Conservation (phyloP, 176 grass and related monocot genomes). For the Aegilops speltoides region DNA sequence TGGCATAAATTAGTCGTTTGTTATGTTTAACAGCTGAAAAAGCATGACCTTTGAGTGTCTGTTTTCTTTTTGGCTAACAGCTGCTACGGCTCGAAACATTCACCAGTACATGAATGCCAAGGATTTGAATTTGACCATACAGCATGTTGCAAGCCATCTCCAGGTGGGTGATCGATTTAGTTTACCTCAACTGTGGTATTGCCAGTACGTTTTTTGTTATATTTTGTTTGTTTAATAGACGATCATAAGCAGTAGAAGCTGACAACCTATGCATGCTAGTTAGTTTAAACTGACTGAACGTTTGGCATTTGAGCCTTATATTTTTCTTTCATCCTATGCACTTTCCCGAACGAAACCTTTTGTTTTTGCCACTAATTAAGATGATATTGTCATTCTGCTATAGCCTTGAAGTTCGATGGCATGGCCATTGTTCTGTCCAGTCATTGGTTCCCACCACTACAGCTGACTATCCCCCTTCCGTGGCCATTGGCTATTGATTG, state of each 20-base stretch:
- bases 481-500: neutral
- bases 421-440: neutral
- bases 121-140: constrained; percentile 4
- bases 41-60: constrained; percentile 11
- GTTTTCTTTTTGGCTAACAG: constrained; percentile 6
- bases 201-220: neutral
- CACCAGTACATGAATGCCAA: constrained; percentile 20
- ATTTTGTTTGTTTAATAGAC: neutral
- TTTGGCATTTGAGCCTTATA: neutral
- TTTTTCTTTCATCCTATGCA: constrained; percentile 11
- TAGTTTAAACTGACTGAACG: neutral
- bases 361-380: neutral
- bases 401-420: neutral
- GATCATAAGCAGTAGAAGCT: constrained; percentile 7
- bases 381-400: neutral
- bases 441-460: neutral
- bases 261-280: constrained; percentile 3
- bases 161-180: constrained; percentile 18
- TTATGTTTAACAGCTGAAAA: constrained; percentile 32
- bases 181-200: neutral
- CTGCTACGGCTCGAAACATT: neutral
- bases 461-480: neutral
- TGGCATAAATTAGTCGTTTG: neutral
- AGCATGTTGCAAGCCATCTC: constrained; percentile 33
- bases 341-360: neutral